Base-by-base conservation (phyloP, 306 rosid species). In the Vicia faba region DNA sequence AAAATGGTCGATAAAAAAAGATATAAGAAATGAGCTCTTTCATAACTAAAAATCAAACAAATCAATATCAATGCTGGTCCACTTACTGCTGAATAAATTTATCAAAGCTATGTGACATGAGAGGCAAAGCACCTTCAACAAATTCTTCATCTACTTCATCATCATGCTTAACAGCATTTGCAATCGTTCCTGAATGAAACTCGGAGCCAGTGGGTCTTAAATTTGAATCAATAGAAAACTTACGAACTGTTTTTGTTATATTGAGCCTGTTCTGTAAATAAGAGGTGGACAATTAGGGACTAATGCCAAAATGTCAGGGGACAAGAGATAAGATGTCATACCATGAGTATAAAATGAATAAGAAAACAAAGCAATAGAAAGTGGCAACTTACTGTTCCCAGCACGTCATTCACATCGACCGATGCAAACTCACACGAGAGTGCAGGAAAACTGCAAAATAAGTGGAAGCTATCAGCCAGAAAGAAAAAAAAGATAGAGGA, bases 351-450 rank as follows among this genome's bases (percentile, higher is more conserved):
- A 51, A 64, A 72, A 65, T 49, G 23, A 36, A 61, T 49, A 28
- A 50, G 41, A 69, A 72, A 77, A 73, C 33, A 28, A 77, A 78
- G 72, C 40, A 57, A 76, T 39, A 20, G 66, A 18, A 40, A 13
- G 51, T 33, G 76, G 78, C 81, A 74, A 85, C 98, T 93, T 89
- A 93, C 98, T 77, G 98, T 93, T 83, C 98, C 98, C 72, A 89
- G 74, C 80, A 93, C 86, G 35, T 93, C 98, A 69, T 88, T 82
- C 81, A 93, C 84, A 66, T 93, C 98, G 53, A 93, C 81, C 18
- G 98, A 86, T 70, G 97, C 97, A 83, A 93, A 93, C 80, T 93
- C 98, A 75, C 98, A 93, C 39, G 98, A 88, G 49, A 93, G 98
- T 25, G 90, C 85, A 69, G 95, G 96, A 72, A 89, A 89, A 83